Evolutionary conservation across 345 rosid species (phyloP).

Genomic region (Gossypium ekmanianum): DNA sequence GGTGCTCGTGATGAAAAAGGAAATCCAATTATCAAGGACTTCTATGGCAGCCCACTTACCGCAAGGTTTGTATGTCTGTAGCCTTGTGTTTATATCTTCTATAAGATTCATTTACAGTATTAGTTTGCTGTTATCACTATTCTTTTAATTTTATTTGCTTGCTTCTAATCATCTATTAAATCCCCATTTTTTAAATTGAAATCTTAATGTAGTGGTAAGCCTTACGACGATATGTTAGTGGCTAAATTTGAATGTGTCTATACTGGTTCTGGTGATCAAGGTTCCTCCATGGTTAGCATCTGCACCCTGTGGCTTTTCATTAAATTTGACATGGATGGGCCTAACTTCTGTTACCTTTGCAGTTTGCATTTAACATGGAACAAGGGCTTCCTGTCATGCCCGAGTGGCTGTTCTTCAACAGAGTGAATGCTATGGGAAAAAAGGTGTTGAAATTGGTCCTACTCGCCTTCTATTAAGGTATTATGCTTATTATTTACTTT

Average conservation of each 20-base stretch:
- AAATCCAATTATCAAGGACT: constrained; percentile 79
- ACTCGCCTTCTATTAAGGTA: no score
- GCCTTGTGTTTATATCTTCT: constrained; percentile 2
- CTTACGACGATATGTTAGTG: constrained; percentile 65
- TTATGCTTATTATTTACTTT: no score
- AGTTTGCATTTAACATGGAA: constrained; percentile 85
- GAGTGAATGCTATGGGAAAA: no score
- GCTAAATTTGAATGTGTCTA: constrained; percentile 83
- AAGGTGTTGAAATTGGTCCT: no score
- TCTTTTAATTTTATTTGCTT: background rate
- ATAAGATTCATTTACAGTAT: background rate
- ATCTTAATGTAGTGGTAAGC: constrained; percentile 66
- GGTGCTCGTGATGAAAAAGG: constrained; percentile 84
- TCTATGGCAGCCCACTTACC: constrained; percentile 78
- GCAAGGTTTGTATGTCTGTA: constrained; percentile 54
- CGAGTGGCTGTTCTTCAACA: no score
- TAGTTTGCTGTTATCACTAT: background rate
- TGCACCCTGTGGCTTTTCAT: constrained; percentile 12
- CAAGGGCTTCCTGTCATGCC: constrained; percentile 65
- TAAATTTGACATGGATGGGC: background rate
- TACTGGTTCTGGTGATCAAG: constrained; percentile 87
- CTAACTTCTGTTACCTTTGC: constrained; percentile 29
- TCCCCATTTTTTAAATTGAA: constrained; percentile 5
- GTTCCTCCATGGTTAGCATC: constrained; percentile 84
- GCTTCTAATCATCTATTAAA: constrained; percentile 16